Evolutionary conservation across 2,329 filamentous ascomycete genomes (phyloP), one percentile per base, ranked within the genome.

Genomic region (Aspergillus sp.): DNA sequence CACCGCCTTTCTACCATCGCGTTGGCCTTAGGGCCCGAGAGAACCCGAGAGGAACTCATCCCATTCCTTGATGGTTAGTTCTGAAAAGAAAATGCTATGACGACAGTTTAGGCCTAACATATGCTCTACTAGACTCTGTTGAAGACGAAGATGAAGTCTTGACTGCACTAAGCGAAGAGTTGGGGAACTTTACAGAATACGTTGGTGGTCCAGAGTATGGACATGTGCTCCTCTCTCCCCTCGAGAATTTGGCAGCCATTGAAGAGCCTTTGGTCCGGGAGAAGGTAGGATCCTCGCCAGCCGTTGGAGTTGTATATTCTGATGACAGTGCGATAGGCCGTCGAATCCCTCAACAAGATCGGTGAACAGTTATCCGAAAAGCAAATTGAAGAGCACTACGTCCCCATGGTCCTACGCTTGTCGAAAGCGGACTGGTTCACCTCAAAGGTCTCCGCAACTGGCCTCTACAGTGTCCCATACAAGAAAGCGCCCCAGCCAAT

Each of bases 401-500:
- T 98, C 58, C 93, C 93, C 50, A 85, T 98, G 63, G 90, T 90
- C 47, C 82, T 95, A 63, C 89, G 93, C 65, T 87, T 98, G 49
- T 94, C 93, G 54, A 98, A 97, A 79, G 93, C 93, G 71, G 93
- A 98, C 73, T 98, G 93, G 93, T 98, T 98, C 71, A 98, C 93
- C 45, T 97, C 93, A 53, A 98, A 97, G 75, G 93, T 98, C 53
- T 98, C 93, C 29, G 93, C 91, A 50, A 95, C 91, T 53, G 93
- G 93, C 51, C 85, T 98, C 51, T 98, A 91, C 75, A 93, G 88
- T 66, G 82, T 84, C 39, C 91, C 93, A 53, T 98, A 98, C 76
- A 86, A 84, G 61, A 95, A 94, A 76, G 89, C 93, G 47, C 86
- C 89, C 43, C 79, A 85, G 40, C 78, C 83, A n/a, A 82, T 90